Evolutionary conservation across 331 rosid species (phyloP), one percentile per base, ranked within the genome.

Genomic region (Malus hybrid): DNA sequence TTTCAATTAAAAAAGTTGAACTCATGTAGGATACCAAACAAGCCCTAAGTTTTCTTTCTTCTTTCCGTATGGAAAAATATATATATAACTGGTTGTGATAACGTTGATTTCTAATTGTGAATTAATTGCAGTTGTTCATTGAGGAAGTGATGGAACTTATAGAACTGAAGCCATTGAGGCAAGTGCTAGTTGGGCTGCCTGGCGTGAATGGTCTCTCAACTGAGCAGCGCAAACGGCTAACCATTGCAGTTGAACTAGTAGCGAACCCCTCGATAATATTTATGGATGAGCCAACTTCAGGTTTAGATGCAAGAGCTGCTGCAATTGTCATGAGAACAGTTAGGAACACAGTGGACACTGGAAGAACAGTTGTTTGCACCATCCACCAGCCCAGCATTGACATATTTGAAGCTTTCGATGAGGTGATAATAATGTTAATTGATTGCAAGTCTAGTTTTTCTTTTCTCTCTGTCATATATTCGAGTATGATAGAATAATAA

Each of bases 201-300:
- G 96, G 98, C 11, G 88, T 89, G 63, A 84, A 74, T 81, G 98
- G 98, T 72, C 93, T 91, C 66, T 93, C 98, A 15, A 91, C 92
- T 2, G 98, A 93, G 84, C 97, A 93, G 30, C 91, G 97, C 44
- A 91, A 91, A 83, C 83, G 98, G 86, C 72, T 93, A 8, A 91
- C 98, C 0, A 86, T 93, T 46, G 96, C 97, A 32, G 94, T 93
- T 20, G 98, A 93, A 77, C 78, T 93, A 20, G 96, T 93, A 26
- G 52, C 52, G 16, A 44, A 44, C 16, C 52, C 52, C 52, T 44
- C 52, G 52, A 44, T 44, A 44, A 44, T 93, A 42, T 93, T 93
- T 83, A 91, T 93, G 98, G 97, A 91, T 56, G 96, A 93, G 82
- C 97, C 97, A 46, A 93, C 96, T 48, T 91, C 97, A 9, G 97